Percentiles rank a stretch among this genome's conserved stretches.
Evolutionary conservation across 2,329 filamentous ascomycete species (phyloP).

Genomic region (Xylariaceae sp.): DNA sequence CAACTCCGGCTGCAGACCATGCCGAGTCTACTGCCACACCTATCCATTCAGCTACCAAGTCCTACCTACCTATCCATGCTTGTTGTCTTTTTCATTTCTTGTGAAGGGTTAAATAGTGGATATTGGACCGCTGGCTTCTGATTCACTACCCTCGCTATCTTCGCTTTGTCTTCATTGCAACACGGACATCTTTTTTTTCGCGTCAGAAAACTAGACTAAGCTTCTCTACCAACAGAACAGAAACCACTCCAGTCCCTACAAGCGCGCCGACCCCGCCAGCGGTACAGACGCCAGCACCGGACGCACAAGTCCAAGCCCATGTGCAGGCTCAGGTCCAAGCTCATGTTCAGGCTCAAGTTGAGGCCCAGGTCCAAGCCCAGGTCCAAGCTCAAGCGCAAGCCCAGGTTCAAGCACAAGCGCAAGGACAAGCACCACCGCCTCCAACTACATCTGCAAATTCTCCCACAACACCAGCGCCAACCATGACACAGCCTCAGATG

Average conservation of each 20-base stretch:
- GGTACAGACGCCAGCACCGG: constrained; percentile 7
- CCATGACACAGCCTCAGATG: background rate
- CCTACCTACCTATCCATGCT: constrained; percentile 3
- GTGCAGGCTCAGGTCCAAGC: background rate
- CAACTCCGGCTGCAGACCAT: background rate
- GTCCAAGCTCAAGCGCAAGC: background rate
- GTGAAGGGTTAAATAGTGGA: background rate
- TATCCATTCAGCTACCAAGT: background rate
- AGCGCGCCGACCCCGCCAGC: constrained; percentile 10
- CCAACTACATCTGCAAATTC: background rate
- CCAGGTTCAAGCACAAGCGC: too few species aligned
- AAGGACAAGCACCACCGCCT: background rate
- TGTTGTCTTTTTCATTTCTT: background rate
- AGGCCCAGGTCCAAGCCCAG: background rate
- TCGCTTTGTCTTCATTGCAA: constrained; percentile 1
- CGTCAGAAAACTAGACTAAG: constrained; percentile 7
- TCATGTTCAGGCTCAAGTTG: background rate
- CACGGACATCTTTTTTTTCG: background rate
- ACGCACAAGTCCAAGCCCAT: constrained; percentile 1
- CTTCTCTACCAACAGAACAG: constrained; percentile 16
- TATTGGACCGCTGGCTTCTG: background rate
- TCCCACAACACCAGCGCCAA: background rate
- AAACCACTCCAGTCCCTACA: constrained; percentile 16
- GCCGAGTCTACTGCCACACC: constrained; percentile 4
- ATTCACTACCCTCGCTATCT: background rate